These are phyloP conservation scores for Penicillium glabrum DNA, from an alignment of 2,329 filamentous ascomycete genomes.

Conservation along the genomic window DNA sequence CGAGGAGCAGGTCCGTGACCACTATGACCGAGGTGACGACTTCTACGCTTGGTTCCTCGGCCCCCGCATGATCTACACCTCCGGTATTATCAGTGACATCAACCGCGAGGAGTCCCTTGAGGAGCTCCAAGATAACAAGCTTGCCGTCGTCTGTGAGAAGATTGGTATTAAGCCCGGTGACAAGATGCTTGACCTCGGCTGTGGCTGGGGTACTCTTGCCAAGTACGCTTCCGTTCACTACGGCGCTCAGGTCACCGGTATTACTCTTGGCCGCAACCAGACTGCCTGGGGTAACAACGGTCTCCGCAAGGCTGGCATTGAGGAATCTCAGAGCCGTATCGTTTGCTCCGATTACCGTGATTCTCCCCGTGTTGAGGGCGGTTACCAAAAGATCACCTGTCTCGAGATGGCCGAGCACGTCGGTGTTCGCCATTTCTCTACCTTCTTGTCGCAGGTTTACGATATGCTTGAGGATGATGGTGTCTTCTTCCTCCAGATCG, in stretches of 20 bases:
- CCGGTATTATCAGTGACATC: slow-evolving; percentile 86
- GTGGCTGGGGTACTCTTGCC: slow-evolving; percentile 95
- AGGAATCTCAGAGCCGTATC: slow-evolving; percentile 86
- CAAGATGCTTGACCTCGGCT: slow-evolving; percentile 87
- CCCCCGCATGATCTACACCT: slow-evolving; percentile 98
- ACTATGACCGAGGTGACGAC: slow-evolving; percentile 97
- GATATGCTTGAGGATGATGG: slow-evolving; percentile 97
- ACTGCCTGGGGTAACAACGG: slow-evolving; percentile 94
- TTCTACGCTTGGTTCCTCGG: slow-evolving; percentile 99
- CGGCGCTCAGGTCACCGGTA: slow-evolving; percentile 78
- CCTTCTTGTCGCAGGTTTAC: slow-evolving; percentile 82
- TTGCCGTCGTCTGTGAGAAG: slow-evolving; percentile 94
- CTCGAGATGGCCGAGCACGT: slow-evolving; percentile 99
- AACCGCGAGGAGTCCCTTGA: slow-evolving; percentile 87
- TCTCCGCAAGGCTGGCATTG: slow-evolving; percentile 75
- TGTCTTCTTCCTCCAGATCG: slow-evolving; percentile 93
- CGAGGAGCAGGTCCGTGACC: slow-evolving; percentile 94
- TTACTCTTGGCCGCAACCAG: slow-evolving; percentile 94
- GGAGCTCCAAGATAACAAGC: slow-evolving; percentile 96
- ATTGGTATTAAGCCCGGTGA: slow-evolving; percentile 81
- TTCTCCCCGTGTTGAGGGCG: slow-evolving; percentile 73
- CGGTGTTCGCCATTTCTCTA: slow-evolving; percentile 81
- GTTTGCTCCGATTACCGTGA: slow-evolving; percentile 98
- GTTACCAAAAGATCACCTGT: slow-evolving; percentile 94
- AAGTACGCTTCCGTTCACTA: slow-evolving; percentile 93